Evolutionary conservation across 2,329 filamentous ascomycete species (phyloP), one percentile per base, ranked within the genome.

Genomic region (Colletotrichum sublineola): DNA sequence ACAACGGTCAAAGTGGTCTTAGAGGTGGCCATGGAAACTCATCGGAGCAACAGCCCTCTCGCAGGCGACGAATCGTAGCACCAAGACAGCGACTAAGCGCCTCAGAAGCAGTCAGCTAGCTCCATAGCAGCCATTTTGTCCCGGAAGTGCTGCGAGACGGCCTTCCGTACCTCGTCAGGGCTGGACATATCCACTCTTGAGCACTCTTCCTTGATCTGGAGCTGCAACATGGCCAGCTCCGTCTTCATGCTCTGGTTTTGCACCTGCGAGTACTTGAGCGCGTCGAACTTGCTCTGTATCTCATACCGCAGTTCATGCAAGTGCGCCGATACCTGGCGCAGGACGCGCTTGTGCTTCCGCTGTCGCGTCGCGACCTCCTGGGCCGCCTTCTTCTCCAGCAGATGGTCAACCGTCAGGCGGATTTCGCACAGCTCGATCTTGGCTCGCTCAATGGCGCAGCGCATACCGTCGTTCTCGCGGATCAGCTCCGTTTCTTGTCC

Each of bases 261-360:
- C 3, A 38, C 40, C 14, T 55, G 53, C 38, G 74, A 52, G 9
- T 61, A 40, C 36, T 48, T 61, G 60, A 78, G 56, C 31, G 75
- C 70, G 18, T 74, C 74, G 58, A 74, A 70, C 53, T 69, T 71
- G 65, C 58, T 65, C 20, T 72, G 61, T 1, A 76, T 67, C 72
- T 75, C 75, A 36, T 64, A 68, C 5, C 68, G 64, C 24, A 76
- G 61, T 58, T 75, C 75, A 31, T 74, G 75, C 44, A 81, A 74
- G 67, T 79, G 75, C 65, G 69, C 74, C 33, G 77, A 78, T 2
- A 80, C 73, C 29, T 77, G 76, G 15, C 77, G 71, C 33, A 79
- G 77, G 29, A 80, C 77, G 14, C 75, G 74, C 20, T 71, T 74
- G 20, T 75, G 65, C 5, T 73, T 74, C 5, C 75, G 65, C 38